These are phyloP conservation scores for Cinnamomum micranthum DNA, from an alignment of 164 flowering plant genomes.

Conservation along the genomic window DNA sequence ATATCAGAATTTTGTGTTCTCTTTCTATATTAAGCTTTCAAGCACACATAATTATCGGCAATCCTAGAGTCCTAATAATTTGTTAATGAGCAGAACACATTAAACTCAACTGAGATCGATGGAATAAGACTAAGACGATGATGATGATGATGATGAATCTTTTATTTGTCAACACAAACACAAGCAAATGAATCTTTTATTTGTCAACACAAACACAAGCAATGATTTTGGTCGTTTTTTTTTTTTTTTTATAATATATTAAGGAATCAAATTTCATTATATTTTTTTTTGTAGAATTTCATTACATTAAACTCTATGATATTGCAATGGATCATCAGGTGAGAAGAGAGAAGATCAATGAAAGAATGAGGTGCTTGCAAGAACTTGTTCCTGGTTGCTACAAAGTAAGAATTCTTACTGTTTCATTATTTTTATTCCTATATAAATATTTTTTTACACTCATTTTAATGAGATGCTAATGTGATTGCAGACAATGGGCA, in stretches of 20 bases:
- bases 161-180: no score
- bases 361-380: conserved; percentile 51
- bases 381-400: conserved; percentile 71
- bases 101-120: no score
- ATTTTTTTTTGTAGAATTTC: neutral
- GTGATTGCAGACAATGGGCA: conserved; percentile 59
- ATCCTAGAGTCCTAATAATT: neutral
- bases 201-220: no score
- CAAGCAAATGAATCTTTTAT: no score
- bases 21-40: no score
- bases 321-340: conserved; percentile 26
- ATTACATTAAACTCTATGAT: neutral
- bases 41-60: no score
- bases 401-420: conserved; percentile 32
- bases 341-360: conserved; percentile 66
- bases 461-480: neutral
- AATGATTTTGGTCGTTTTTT: no score
- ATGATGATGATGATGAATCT: no score
- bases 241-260: no score
- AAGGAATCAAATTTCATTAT: neutral
- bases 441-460: neutral
- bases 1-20: neutral
- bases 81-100: neutral
- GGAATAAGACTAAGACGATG: no score
- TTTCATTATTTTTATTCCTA: no score